Conservation (phyloP, 139 green algal genomes). For the Klebsormidium nitens region DNA sequence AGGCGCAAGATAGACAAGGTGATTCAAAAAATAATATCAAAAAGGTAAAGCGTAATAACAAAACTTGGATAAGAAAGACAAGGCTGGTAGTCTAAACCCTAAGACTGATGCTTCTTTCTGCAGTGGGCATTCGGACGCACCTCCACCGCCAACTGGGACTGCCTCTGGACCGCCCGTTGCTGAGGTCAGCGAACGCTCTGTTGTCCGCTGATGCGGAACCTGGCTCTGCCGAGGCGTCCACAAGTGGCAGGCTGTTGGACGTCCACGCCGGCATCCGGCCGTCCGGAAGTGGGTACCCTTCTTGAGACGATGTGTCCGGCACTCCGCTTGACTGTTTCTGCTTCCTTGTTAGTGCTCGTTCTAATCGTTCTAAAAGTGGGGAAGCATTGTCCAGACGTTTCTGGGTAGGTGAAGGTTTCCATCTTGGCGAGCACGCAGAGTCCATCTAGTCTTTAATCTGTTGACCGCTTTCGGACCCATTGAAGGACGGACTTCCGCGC, state of each 20-base stretch:
- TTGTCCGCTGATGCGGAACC: slow-evolving; percentile 1
- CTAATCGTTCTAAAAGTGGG: too few species aligned
- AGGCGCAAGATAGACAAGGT: too few species aligned
- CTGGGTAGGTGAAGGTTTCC: too few species aligned
- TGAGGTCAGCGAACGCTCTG: slow-evolving; percentile 58
- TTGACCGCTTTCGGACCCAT: too few species aligned
- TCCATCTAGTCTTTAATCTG: too few species aligned
- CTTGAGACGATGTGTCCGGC: neutral
- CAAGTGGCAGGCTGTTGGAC: slow-evolving; percentile 47
- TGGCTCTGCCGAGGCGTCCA: neutral
- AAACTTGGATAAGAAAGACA: too few species aligned
- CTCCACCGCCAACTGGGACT: slow-evolving; percentile 61
- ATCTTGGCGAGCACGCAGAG: too few species aligned
- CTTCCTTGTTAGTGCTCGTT: neutral
- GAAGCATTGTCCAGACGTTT: too few species aligned
- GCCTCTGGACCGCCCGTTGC: slow-evolving; percentile 62
- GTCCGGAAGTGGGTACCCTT: neutral
- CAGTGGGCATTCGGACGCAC: slow-evolving; percentile 29
- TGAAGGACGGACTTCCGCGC: too few species aligned
- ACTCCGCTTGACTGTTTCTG: neutral
- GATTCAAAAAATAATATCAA: too few species aligned
- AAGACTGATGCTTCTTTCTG: slow-evolving; percentile 5
- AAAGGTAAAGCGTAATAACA: too few species aligned
- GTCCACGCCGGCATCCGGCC: slow-evolving; percentile 62
- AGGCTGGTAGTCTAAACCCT: too few species aligned